phyloP scores from a whole-genome alignment of 441 rosid species.

The Populus hybrid region DNA sequence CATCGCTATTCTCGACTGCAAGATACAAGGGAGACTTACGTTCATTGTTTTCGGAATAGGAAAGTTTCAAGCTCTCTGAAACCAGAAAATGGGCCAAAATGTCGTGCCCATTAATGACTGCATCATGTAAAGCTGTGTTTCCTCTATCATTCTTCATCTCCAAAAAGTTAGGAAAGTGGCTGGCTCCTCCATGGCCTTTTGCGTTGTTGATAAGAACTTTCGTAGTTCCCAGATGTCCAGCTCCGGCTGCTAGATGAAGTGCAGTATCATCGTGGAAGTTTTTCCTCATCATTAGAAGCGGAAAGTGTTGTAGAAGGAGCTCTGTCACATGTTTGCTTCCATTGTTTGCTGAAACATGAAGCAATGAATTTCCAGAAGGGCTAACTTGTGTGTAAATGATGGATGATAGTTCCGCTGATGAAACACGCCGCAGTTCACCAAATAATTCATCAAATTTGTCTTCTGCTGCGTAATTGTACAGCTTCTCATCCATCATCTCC shows the following conservation, averaged over 20 bases:
- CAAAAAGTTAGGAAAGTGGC: background rate
- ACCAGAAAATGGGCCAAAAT: background rate
- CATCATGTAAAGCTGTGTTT: constrained; percentile 1
- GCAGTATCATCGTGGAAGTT: background rate
- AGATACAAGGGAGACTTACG: constrained; percentile 1
- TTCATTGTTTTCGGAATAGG: background rate
- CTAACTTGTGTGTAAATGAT: background rate
- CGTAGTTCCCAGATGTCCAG: background rate
- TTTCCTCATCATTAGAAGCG: background rate
- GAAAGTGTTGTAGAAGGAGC: background rate
- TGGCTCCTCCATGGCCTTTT: background rate
- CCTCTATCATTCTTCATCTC: background rate
- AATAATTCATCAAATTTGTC: background rate
- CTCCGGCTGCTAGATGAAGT: constrained; percentile 1
- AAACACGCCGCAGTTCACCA: background rate
- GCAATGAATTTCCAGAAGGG: constrained; percentile 5
- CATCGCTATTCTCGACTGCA: background rate
- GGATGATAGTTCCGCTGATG: background rate
- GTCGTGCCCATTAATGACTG: background rate
- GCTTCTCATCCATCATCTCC: too few species aligned
- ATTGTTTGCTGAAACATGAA: background rate
- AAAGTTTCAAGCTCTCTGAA: background rate
- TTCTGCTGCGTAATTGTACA: too few species aligned
- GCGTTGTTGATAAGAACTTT: background rate
- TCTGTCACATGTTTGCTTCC: background rate